Percentiles rank a stretch among this genome's conserved stretches.
These are phyloP conservation scores for Acanthamoeba lenticulata DNA, from an alignment of 208 protist species.

Conservation along the genomic window DNA sequence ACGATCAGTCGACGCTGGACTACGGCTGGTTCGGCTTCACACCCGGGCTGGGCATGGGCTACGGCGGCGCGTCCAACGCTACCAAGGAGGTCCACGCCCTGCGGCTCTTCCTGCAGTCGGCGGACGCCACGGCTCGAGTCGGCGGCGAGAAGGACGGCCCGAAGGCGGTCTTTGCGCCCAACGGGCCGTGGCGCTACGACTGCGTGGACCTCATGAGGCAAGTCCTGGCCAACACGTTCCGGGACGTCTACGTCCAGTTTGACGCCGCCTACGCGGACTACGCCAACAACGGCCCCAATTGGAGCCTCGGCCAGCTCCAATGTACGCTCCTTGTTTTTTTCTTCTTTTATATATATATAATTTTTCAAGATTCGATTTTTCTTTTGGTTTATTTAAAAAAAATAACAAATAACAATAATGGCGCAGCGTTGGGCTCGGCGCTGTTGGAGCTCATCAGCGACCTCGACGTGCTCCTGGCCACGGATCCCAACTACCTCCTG, in stretches of 20 bases:
- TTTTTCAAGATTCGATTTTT: not conserved
- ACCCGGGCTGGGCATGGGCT: not conserved
- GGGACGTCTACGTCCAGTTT: not conserved
- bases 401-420: not conserved
- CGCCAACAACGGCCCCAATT: not conserved
- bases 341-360: not conserved
- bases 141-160: too few species aligned
- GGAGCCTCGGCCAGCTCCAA: slow-evolving; percentile 70
- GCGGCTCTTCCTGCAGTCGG: not conserved
- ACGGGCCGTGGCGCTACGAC: slow-evolving; percentile 76
- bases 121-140: too few species aligned
- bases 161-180: not conserved
- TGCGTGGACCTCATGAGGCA: slow-evolving; percentile 76
- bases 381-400: too few species aligned
- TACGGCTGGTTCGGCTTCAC: not conserved
- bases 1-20: not conserved
- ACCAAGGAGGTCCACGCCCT: not conserved
- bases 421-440: not conserved
- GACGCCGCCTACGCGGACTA: not conserved
- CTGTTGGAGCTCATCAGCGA: slow-evolving; percentile 41
- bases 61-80: not conserved
- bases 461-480: slow-evolving; percentile 77
- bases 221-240: slow-evolving; percentile 58
- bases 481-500: slow-evolving; percentile 78
- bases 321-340: not conserved